Percentiles rank a stretch among this genome's conserved stretches.
Evolutionary conservation across 495 filamentous ascomycete species (phyloP).

Genomic region (Pseudoneurospora amorphoporcata): DNA sequence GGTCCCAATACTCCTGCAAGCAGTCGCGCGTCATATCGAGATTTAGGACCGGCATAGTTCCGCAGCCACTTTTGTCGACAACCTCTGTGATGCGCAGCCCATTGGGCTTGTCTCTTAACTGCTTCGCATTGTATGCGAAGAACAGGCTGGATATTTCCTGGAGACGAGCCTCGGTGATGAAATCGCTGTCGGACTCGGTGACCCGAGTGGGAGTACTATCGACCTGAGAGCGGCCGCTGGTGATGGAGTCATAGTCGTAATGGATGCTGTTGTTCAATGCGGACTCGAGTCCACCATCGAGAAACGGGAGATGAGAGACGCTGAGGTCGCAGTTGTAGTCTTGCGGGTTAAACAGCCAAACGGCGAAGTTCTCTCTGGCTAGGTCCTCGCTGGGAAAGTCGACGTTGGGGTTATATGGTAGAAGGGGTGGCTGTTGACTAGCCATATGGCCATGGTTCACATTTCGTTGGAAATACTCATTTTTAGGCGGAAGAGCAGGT

Average conservation of each 20-base stretch:
- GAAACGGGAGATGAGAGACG: conserved; percentile 33
- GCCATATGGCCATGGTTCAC: background rate
- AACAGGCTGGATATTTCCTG: conserved; percentile 70
- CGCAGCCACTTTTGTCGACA: conserved; percentile 52
- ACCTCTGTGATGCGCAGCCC: conserved; percentile 52
- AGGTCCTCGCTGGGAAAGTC: conserved; percentile 29
- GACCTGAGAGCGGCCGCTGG: conserved; percentile 60
- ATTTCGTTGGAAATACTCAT: background rate
- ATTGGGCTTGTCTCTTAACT: conserved; percentile 52
- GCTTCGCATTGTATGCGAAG: conserved; percentile 63
- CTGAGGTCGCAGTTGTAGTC: conserved; percentile 30
- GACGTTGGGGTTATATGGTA: conserved; percentile 24
- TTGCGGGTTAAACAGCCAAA: conserved; percentile 40
- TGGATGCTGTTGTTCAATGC: conserved; percentile 41
- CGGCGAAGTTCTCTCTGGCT: conserved; percentile 35
- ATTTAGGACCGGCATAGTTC: conserved; percentile 62
- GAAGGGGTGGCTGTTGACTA: conserved; percentile 21
- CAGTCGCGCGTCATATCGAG: conserved; percentile 88
- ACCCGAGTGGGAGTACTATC: conserved; percentile 57
- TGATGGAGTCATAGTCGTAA: conserved; percentile 41
- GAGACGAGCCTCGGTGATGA: conserved; percentile 76
- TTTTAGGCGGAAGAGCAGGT: background rate
- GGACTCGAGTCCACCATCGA: conserved; percentile 40
- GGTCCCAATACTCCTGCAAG: conserved; percentile 83
- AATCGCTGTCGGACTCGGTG: conserved; percentile 54